Evolutionary conservation across 192 early-diverging fungal species (phyloP).

Genomic region (Backusella mclennaniae): DNA sequence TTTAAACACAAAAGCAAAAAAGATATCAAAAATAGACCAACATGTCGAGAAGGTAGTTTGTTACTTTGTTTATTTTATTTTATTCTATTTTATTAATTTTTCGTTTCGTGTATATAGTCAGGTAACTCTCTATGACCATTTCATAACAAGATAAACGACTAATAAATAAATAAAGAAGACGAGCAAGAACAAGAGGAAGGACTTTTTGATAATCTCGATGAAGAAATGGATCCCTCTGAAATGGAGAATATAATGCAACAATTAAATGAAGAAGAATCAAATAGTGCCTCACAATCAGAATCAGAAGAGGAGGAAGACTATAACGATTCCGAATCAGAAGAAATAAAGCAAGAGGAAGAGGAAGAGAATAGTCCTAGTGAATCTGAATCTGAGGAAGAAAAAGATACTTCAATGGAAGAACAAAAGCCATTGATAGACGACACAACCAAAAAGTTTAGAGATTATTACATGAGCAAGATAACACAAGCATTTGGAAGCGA

Average conservation of each 20-base stretch:
- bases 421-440: background rate
- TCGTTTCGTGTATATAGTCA: background rate
- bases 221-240: constrained; percentile 22
- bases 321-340: constrained; percentile 6
- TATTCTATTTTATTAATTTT: background rate
- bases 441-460: constrained; percentile 30
- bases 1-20: background rate
- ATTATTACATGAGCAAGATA: constrained; percentile 38
- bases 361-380: background rate
- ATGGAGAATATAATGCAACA: constrained; percentile 16
- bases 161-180: background rate
- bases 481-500: constrained; percentile 42
- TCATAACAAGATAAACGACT: background rate
- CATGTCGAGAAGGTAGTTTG: background rate
- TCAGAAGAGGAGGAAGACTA: constrained; percentile 2
- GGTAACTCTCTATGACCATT: background rate
- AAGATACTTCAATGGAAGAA: background rate
- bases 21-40: background rate
- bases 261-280: background rate
- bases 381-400: background rate
- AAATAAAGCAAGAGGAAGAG: background rate
- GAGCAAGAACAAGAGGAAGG: constrained; percentile 4
- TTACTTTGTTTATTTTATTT: background rate
- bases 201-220: constrained; percentile 29
- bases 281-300: background rate